These are phyloP conservation scores for Bidens hawaiensis DNA, from an alignment of 140 eudicot genomes.

Conservation along the genomic window DNA sequence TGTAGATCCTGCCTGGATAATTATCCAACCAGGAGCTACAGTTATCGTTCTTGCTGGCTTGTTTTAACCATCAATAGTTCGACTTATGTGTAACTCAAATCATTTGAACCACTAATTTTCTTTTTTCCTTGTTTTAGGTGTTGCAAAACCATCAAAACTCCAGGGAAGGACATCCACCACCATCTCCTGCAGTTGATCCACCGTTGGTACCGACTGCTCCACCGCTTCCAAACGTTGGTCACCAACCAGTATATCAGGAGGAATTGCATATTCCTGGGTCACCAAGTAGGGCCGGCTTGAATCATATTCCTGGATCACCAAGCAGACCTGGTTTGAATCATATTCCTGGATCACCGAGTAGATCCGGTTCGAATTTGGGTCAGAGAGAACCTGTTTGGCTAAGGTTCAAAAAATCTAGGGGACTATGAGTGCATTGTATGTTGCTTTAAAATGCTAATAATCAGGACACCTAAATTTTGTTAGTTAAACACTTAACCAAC, in stretches of 20 bases:
- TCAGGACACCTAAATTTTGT: constrained; percentile 1
- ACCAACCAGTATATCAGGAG: constrained; percentile 19
- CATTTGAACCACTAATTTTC: neutral
- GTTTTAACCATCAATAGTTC: neutral
- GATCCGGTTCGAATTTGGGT: constrained; percentile 18
- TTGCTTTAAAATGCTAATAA: constrained; percentile 8
- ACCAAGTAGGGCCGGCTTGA: neutral
- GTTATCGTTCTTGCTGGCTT: neutral
- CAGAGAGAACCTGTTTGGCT: constrained; percentile 37
- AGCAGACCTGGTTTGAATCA: neutral
- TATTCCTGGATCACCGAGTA: constrained; percentile 18
- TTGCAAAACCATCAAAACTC: constrained; percentile 19
- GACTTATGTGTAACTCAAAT: neutral
- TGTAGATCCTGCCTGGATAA: too few relatives aligned
- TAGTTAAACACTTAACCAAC: neutral
- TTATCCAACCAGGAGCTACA: too few relatives aligned
- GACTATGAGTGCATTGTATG: constrained; percentile 23
- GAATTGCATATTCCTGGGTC: constrained; percentile 12
- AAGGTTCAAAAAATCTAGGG: constrained; percentile 31
- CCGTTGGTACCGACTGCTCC: constrained; percentile 30
- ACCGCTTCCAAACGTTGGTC: constrained; percentile 23
- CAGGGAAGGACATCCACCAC: constrained; percentile 7
- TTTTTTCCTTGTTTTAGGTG: constrained; percentile 18
- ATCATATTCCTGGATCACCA: constrained; percentile 11
- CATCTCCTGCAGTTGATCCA: constrained; percentile 21